Evolutionary conservation across 1,284 basidiomycete species (phyloP), one percentile per base, ranked within the genome.

Genomic region (Pseudozyma sp.): DNA sequence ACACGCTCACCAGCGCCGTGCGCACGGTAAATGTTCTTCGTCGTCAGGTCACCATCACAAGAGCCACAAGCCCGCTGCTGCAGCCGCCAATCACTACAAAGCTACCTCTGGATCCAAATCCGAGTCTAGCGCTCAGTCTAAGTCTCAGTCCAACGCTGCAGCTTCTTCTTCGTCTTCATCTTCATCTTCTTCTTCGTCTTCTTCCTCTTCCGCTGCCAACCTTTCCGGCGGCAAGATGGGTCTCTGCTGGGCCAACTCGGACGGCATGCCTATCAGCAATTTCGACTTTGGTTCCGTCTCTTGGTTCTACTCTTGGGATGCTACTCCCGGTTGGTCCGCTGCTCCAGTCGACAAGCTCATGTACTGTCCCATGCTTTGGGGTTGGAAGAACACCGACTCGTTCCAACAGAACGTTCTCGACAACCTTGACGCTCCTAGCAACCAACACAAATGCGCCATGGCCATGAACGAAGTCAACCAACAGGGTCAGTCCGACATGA

Each of bases 341-440:
- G 70, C 70, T 8, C 74, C 78, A 3, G 68, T 72, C 11, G 72
- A 78, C 56, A 59, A 75, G 40, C 72, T 81, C 51, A 76, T 74
- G 56, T 78, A 79, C 63, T 82, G 78, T 54, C 78, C 80, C n/a
- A 82, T 82, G 80, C 78, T 82, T 12, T 82, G 80, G 80, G 80
- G 80, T 10, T 48, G 52, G 39, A 72, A 67, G 58, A 76, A 78
- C 50, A 47, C 54, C 49, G 61, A 59, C 25, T 61, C 60, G 38
- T 82, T 80, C 75, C 54, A 67, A 49, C 50, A 68, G 43, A 58
- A 79, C 40, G 78, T 82, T 5, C 50, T 68, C 48, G 34, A 77
- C 52, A 73, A 80, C 61, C 74, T 42, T 25, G 50, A 76, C 57
- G 52, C 62, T 50, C 62, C 65, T 44, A 64, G 50, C 63, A 80